Evolutionary conservation across 306 rosid species (phyloP).

Genomic region (Pterocarpus macrocarpus): DNA sequence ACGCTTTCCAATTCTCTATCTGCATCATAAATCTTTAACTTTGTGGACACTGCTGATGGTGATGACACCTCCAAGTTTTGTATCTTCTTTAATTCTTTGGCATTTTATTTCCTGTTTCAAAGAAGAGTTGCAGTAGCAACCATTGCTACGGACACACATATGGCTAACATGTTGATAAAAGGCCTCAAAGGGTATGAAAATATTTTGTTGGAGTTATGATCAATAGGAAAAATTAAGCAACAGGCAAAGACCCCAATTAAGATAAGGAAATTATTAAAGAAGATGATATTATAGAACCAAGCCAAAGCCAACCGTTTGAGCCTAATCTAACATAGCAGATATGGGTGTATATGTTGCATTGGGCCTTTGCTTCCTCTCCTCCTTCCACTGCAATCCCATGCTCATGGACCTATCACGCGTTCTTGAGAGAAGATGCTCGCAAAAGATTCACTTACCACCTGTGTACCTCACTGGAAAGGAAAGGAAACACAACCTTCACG

Average conservation of each 20-base stretch:
- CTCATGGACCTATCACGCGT: no score
- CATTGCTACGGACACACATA: constrained; percentile 57
- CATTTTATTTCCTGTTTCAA: constrained; percentile 59
- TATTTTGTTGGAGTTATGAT: constrained; percentile 55
- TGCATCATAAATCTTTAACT: no score
- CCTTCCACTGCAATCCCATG: no score
- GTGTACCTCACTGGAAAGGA: no score
- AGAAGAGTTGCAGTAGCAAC: constrained; percentile 54
- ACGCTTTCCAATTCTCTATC: no score
- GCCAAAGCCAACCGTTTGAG: constrained; percentile 77
- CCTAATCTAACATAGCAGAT: constrained; percentile 57
- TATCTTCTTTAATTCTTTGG: neutral
- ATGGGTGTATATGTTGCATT: constrained; percentile 54
- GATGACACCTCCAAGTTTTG: no score
- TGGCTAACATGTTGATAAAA: constrained; percentile 55
- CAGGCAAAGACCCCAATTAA: constrained; percentile 54
- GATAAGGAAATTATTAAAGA: constrained; percentile 65
- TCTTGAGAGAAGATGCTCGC: no score
- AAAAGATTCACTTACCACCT: no score
- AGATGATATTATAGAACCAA: constrained; percentile 63
- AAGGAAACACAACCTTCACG: no score
- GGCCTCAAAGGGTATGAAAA: constrained; percentile 54
- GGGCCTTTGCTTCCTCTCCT: constrained; percentile 19
- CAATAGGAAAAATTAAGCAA: constrained; percentile 69
- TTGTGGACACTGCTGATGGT: no score